Evolutionary conservation across 768 basidiomycete species (phyloP).

Genomic region (Coprinopsis strossmayeri): DNA sequence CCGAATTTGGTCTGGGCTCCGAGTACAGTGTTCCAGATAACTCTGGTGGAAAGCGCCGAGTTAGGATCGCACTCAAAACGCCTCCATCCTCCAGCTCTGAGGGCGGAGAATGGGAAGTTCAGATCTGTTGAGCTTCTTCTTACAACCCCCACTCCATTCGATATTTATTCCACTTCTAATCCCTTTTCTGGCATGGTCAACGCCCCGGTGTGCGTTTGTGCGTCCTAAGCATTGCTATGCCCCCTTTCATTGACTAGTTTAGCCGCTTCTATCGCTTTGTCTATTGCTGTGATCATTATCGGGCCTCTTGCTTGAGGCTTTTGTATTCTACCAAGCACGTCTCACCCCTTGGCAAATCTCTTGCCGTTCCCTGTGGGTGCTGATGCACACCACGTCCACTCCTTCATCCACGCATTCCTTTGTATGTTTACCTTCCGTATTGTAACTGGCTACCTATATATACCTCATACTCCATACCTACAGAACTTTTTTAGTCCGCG

Average conservation of each 20-base stretch:
- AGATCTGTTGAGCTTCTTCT: constrained; percentile 44
- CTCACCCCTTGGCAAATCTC: constrained; percentile 1
- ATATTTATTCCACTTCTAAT: constrained; percentile 4
- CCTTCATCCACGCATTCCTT: constrained; percentile 10
- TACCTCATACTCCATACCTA: constrained; percentile 7
- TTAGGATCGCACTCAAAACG: constrained; percentile 62
- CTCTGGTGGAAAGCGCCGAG: constrained; percentile 41
- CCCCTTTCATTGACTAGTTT: constrained; percentile 4
- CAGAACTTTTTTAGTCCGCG: constrained; percentile 5
- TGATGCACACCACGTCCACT: constrained; percentile 10
- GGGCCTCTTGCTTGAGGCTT: constrained; percentile 10
- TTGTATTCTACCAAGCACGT: constrained; percentile 8
- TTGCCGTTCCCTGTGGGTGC: constrained; percentile 8
- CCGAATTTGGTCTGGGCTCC: constrained; percentile 28
- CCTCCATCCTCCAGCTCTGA: constrained; percentile 50
- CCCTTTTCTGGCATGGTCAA: background rate
- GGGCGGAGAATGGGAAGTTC: constrained; percentile 77
- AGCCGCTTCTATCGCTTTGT: constrained; percentile 6
- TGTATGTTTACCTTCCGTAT: background rate
- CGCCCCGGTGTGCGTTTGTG: too few relatives aligned
- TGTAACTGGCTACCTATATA: constrained; percentile 9
- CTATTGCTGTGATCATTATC: constrained; percentile 9
- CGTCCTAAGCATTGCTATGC: constrained; percentile 8
- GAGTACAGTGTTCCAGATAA: constrained; percentile 30
- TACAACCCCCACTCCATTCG: constrained; percentile 9